Evolutionary conservation across 106 monocot genomes (phyloP), one percentile per base, ranked within the genome.

Genomic region (Alisma plantagoaquatica): DNA sequence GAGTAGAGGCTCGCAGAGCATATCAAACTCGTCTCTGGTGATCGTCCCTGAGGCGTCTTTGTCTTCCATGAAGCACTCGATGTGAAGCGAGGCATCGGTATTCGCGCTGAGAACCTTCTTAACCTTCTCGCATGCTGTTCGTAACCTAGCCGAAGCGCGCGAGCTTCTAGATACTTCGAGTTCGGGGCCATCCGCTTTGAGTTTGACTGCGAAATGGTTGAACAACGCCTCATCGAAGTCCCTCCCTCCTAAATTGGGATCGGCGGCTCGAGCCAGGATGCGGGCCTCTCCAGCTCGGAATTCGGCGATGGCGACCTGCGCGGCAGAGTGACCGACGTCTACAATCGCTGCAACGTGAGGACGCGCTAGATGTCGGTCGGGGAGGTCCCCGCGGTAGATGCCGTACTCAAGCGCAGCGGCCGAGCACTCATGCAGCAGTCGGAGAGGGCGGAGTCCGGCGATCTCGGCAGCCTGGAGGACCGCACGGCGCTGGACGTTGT

Each of bases 91-190:
- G 2, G 83, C 88, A 64, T 76, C 88, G 17, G 88, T 73, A 22
- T 89, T 89, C 16, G 88, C 88, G 60, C 83, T 89, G 48, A 89
- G 70, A 59, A 76, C 47, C 53, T 89, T 89, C 73, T 89, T 89
- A 56, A 89, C 33, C 45, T 89, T 89, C 55, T 89, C 83, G 29
- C 79, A 79, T 4, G 75, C 88, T 0, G 76, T 51, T 3, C 79
- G 53, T 12, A 89, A 64, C 66, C 89, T 70, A 19, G 76, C 29
- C 31, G 70, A 89, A 16, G 89, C 89, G 23, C 88, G 78, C 16
- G 82, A 72, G 66, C 76, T 82, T 49, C 72, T 49, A 11, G 68
- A 59, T 2, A 89, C 89, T 46, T 89, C 76, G 49, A 89, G 79
- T 51, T 77, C 82, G n/a, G n/a, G n/a, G 27, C 33, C 26, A 41